Evolutionary conservation across 345 rosid genomes (phyloP), one percentile per base, ranked within the genome.

Genomic region (Dimocarpus longan): DNA sequence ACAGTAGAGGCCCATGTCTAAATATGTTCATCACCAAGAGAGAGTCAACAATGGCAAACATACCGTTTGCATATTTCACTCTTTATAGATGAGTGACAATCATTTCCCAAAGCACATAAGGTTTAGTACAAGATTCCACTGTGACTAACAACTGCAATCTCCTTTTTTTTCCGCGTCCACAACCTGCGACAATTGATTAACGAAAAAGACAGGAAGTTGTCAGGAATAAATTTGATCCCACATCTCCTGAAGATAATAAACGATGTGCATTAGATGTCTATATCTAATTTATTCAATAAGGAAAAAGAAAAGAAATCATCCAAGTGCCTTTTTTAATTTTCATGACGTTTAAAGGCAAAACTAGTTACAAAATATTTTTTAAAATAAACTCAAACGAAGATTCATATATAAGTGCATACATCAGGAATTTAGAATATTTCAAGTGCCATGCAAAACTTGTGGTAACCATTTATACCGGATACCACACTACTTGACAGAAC

Each of bases 101-200:
- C 91, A 32, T 83, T 86, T 66, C 93, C 94, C 42, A 91, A 92
- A 63, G 84, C 78, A 79, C 85, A 85, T 62, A 94, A 64, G 10
- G 87, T 85, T 3, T 90, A 88, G 71, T 78, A 85, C 80, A 94
- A 84, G 85, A 91, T 89, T 5, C 88, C 90, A 40, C 97, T 87
- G 82, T 94, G 98, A 70, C 88, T 85, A 73, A 94, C 98, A 76
- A 91, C 84, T 4, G 93, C 97, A 68, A 94, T 92, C 86, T 90
- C 95, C 75, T 83, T 92, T 78, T 94, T 97, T 54, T 86, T 84
- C 59, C 93, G 86, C 8, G 89, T 87, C 91, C 89, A 86, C 80
- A 94, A 75, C 98, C 98, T 94, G 86, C 28, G 54, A 5, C 74
- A 80, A 54, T 73, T 79, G 16, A 66, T 42, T 39, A 65, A 76